Base-by-base conservation (phyloP, 176 grass and related monocot genomes). In the Triticum urartu region DNA sequence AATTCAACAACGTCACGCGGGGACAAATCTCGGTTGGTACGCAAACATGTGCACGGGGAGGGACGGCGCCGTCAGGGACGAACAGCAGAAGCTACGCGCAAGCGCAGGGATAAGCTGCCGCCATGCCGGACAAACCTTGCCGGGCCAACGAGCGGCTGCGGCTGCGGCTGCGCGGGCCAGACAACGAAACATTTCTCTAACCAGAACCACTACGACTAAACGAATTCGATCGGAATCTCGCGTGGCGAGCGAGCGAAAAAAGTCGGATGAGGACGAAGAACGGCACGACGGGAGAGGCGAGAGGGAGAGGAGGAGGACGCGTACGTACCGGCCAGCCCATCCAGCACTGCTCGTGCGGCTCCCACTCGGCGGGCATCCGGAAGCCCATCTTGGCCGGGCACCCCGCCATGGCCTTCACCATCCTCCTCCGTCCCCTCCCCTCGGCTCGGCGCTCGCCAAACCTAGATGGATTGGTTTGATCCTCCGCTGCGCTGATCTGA, bases 351-450 rank as follows among this genome's bases (percentile, higher is more conserved):
- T 84, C 77, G 75, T 98, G 96, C 54, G 66, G 85, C 80, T 98
- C 96, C 96, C 96, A 98, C 90, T 98, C 96, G 5, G 93, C 93
- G 52, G 96, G 93, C 91, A 98, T 98, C 91, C 83, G 78, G 91
- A 90, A 98, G 4, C 96, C 91, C 80, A 95, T 24, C 38, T 83
- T 72, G 40, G 82, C 79, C 56, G 93, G 93, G 24, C 28, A 83
- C 35, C 86, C 89, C n/a, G 54, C 48, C 63, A 89, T 32, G 24
- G 63, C 39, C 84, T 91, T 95, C 87, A 15, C 34, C 94, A 91
- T 90, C 50, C 62, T 15, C 21, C n/a, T 43, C 1, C 28, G 28
- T 30, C 28, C 28, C 30, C 7, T 45, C 42, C 42, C 13, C 50
- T 39, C 22, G 1, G 4, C 50, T 54, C 50, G 50, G 50, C 50